phyloP scores from a whole-genome alignment of 345 rosid genomes.

The Diplotaxis tenuifolia region DNA sequence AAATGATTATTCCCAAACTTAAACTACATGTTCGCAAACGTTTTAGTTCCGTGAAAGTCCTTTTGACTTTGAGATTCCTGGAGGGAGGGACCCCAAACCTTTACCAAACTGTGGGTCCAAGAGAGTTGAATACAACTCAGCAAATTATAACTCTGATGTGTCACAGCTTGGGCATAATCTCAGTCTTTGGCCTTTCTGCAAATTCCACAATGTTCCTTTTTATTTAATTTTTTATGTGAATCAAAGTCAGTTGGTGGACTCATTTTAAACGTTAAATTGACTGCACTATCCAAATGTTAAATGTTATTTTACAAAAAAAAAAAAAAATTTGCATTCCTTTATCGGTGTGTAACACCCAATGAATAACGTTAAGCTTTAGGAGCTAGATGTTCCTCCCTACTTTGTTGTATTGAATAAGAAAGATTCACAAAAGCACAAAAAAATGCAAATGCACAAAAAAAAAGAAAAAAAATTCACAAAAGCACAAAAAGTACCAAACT shows the following conservation, averaged over 20 bases:
- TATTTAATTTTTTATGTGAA: not conserved
- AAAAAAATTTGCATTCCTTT: not conserved
- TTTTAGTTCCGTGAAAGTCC: not conserved
- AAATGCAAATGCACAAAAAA: too few relatives aligned
- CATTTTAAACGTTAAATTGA: not conserved
- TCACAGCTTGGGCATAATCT: not conserved
- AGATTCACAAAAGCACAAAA: too few relatives aligned
- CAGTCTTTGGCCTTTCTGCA: not conserved
- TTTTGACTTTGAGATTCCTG: not conserved
- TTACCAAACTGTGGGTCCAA: constrained; percentile 2
- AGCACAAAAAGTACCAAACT: not conserved
- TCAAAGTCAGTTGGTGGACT: not conserved
- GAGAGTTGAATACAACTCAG: not conserved
- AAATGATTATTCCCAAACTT: not conserved
- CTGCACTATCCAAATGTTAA: not conserved
- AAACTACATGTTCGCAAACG: not conserved
- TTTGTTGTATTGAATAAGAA: too few relatives aligned
- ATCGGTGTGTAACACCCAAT: not conserved
- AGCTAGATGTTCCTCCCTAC: not conserved
- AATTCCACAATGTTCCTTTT: not conserved
- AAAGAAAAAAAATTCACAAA: not conserved
- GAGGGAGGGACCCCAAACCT: not conserved
- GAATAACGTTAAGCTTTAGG: not conserved
- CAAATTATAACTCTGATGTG: not conserved
- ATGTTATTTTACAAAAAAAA: too few relatives aligned